These are phyloP conservation scores for Curvularia eragrostidis DNA, from an alignment of 2,329 filamentous ascomycete genomes.

Conservation along the genomic window DNA sequence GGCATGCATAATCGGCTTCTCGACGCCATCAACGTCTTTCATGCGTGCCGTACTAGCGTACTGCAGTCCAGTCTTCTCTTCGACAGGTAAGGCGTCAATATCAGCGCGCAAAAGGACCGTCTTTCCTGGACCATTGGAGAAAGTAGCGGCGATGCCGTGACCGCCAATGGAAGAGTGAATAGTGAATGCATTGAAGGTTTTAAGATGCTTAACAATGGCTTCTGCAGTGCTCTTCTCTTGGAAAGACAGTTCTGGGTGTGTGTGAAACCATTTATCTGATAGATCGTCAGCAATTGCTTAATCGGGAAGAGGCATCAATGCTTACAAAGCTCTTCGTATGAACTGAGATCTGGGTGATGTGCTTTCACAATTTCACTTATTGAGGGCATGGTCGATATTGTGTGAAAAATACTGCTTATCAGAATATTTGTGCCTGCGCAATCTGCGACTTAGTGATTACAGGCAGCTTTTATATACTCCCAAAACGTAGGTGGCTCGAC, in stretches of 20 bases:
- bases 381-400: slow-evolving; percentile 36
- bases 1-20: slow-evolving; percentile 69
- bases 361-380: slow-evolving; percentile 36
- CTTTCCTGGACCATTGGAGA: slow-evolving; percentile 62
- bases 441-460: neutral
- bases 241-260: slow-evolving; percentile 47
- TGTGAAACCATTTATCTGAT: slow-evolving; percentile 46
- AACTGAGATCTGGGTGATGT: slow-evolving; percentile 33
- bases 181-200: slow-evolving; percentile 48
- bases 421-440: neutral
- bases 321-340: slow-evolving; percentile 47
- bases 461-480: neutral
- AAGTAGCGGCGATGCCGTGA: slow-evolving; percentile 63
- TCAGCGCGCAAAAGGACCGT: slow-evolving; percentile 67
- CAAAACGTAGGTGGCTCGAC: slow-evolving; percentile 4
- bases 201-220: slow-evolving; percentile 37
- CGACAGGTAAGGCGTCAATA: slow-evolving; percentile 66
- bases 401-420: neutral
- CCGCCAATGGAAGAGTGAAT: slow-evolving; percentile 64
- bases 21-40: slow-evolving; percentile 55
- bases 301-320: neutral
- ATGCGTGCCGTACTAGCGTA: slow-evolving; percentile 62
- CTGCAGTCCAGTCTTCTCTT: slow-evolving; percentile 61
- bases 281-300: slow-evolving; percentile 8
- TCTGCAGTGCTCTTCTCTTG: slow-evolving; percentile 45